Evolutionary conservation across 306 rosid species (phyloP).

Genomic region (Pyrus communis): DNA sequence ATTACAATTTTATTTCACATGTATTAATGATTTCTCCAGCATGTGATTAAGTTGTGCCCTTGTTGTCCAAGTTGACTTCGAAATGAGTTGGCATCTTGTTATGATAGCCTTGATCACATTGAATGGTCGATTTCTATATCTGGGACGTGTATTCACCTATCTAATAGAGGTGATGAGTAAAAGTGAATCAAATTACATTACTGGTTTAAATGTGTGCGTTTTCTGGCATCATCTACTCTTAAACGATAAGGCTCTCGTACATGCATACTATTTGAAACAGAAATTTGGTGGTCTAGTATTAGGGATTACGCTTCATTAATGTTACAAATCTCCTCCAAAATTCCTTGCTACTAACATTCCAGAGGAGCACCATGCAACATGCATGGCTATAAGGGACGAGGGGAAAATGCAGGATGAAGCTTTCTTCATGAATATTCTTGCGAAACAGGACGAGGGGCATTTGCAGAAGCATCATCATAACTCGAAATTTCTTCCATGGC

Average conservation of each 20-base stretch:
- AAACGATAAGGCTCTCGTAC: no score
- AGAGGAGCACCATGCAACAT: neutral
- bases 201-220: no score
- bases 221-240: neutral
- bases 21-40: no score
- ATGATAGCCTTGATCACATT: no score
- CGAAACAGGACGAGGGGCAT: neutral
- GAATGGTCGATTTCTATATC: no score
- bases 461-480: conserved; percentile 1
- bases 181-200: no score
- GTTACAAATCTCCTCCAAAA: neutral
- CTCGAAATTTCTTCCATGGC: conserved; percentile 52
- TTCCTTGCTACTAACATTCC: neutral
- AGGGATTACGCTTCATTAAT: neutral
- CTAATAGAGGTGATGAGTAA: no score
- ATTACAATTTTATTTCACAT: neutral
- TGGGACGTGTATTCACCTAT: neutral
- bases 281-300: neutral
- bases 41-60: no score
- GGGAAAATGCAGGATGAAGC: neutral
- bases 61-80: no score
- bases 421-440: neutral
- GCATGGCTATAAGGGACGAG: neutral
- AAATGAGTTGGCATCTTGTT: no score
- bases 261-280: neutral